Conservation (phyloP, 2,329 filamentous ascomycete genomes). For the Amylocarpus encephaloides region DNA sequence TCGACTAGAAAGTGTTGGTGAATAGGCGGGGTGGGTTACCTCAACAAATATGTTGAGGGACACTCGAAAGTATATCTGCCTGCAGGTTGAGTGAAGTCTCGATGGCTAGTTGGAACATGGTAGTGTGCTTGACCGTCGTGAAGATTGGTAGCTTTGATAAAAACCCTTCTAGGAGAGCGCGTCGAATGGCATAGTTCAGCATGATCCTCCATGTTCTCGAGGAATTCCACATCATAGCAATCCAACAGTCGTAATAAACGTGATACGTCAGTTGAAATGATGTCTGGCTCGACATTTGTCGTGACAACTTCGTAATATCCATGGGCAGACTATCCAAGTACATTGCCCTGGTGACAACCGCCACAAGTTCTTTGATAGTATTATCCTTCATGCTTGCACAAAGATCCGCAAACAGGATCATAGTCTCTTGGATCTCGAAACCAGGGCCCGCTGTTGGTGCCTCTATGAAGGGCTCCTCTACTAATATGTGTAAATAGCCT, state of each 20-base stretch:
- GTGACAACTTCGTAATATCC: conserved; percentile 15
- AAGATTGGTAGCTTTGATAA: conserved; percentile 14
- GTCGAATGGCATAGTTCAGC: conserved; percentile 19
- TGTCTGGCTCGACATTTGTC: conserved; percentile 15
- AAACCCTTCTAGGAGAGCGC: conserved; percentile 16
- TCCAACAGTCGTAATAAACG: conserved; percentile 24
- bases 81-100: conserved; percentile 16
- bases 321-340: conserved; percentile 22
- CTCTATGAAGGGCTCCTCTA: conserved; percentile 36
- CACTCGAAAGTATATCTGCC: conserved; percentile 20
- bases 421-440: conserved; percentile 38
- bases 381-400: conserved; percentile 14
- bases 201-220: conserved; percentile 19
- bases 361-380: conserved; percentile 30
- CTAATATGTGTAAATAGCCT: conserved; percentile 40
- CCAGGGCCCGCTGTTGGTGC: conserved; percentile 36
- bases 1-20: neutral
- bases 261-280: conserved; percentile 23
- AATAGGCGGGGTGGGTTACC: neutral
- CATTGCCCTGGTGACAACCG: conserved; percentile 19
- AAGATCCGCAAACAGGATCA: conserved; percentile 28
- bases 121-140: conserved; percentile 13
- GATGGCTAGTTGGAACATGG: conserved; percentile 22
- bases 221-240: conserved; percentile 25
- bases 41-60: conserved; percentile 20